A percentile compares a stretch with the other conserved stretches of the same genome.
Conservation (phyloP, 2,329 filamentous ascomycete genomes). For the Phyllosticta citribraziliensis region DNA sequence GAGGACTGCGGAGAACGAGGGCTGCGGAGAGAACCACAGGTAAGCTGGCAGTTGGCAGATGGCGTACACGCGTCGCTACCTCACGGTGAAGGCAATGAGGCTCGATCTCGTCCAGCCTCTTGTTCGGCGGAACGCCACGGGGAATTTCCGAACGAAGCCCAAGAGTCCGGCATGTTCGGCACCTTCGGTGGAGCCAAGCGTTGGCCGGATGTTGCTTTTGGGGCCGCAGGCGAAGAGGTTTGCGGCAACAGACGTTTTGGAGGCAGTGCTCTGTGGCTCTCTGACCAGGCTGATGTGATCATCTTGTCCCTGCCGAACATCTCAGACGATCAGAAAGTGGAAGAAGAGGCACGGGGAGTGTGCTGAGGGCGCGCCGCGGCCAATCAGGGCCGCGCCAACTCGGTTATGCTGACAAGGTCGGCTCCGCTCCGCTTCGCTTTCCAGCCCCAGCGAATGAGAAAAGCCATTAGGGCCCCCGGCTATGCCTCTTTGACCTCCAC, state of each 20-base stretch:
- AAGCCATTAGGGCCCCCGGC: neutral
- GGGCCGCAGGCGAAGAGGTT: neutral
- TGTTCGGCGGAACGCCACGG: neutral
- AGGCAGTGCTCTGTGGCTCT: neutral
- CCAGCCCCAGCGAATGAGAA: neutral
- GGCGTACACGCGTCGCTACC: no score
- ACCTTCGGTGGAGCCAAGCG: neutral
- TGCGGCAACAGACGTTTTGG: neutral
- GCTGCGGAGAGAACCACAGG: neutral
- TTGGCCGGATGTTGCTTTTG: neutral
- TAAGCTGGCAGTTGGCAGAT: neutral
- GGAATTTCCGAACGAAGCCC: neutral
- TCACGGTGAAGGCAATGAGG: neutral
- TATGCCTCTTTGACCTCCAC: constrained; percentile 1
- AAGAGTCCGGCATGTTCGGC: neutral
- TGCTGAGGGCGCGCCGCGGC: neutral
- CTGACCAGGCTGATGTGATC: neutral
- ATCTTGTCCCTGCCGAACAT: neutral
- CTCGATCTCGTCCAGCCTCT: neutral
- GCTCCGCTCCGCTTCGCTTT: constrained; percentile 4
- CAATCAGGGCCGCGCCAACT: constrained; percentile 2
- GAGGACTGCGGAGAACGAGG: neutral
- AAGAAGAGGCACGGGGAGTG: neutral
- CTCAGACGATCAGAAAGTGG: neutral
- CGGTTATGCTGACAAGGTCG: constrained; percentile 8